phyloP scores from a whole-genome alignment of 495 filamentous ascomycete species.

The Annulohypoxylon bovei region DNA sequence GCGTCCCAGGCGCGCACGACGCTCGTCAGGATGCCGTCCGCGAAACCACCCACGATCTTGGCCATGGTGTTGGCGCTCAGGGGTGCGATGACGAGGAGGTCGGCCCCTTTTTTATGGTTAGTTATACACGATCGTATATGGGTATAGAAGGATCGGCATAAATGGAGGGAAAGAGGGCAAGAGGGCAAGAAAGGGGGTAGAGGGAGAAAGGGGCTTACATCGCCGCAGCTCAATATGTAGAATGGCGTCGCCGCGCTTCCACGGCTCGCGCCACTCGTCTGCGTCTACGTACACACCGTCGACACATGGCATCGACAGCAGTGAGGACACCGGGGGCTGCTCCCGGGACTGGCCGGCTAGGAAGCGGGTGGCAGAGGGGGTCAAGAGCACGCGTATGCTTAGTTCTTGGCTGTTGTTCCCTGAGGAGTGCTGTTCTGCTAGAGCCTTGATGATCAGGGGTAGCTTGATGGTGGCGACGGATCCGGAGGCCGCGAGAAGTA shows the following conservation, averaged over 20 bases:
- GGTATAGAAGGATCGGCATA: no score
- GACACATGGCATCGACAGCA: slow-evolving; percentile 64
- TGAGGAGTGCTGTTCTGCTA: slow-evolving; percentile 51
- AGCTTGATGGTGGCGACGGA: slow-evolving; percentile 92
- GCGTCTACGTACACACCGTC: slow-evolving; percentile 79
- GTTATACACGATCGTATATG: not conserved
- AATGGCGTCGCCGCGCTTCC: slow-evolving; percentile 73
- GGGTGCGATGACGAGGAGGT: slow-evolving; percentile 83
- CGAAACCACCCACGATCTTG: slow-evolving; percentile 74
- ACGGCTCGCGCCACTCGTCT: slow-evolving; percentile 82
- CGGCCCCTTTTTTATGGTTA: slow-evolving; percentile 60
- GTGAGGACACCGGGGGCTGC: slow-evolving; percentile 68
- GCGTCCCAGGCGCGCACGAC: slow-evolving; percentile 93
- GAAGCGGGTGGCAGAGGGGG: slow-evolving; percentile 74
- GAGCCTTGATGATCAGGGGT: slow-evolving; percentile 70
- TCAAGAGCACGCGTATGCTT: slow-evolving; percentile 82
- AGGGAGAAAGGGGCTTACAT: slow-evolving; percentile 23
- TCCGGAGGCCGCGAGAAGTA: slow-evolving; percentile 76
- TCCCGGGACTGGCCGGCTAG: slow-evolving; percentile 73
- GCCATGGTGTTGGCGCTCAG: slow-evolving; percentile 82
- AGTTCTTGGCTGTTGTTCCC: slow-evolving; percentile 53
- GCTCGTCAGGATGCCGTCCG: slow-evolving; percentile 73
- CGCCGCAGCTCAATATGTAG: slow-evolving; percentile 86
- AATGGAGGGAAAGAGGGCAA: not conserved
- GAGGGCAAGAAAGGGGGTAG: not conserved